Evolutionary conservation across 2,329 filamentous ascomycete genomes (phyloP).

Genomic region (Neopestalotiopsis sp.): DNA sequence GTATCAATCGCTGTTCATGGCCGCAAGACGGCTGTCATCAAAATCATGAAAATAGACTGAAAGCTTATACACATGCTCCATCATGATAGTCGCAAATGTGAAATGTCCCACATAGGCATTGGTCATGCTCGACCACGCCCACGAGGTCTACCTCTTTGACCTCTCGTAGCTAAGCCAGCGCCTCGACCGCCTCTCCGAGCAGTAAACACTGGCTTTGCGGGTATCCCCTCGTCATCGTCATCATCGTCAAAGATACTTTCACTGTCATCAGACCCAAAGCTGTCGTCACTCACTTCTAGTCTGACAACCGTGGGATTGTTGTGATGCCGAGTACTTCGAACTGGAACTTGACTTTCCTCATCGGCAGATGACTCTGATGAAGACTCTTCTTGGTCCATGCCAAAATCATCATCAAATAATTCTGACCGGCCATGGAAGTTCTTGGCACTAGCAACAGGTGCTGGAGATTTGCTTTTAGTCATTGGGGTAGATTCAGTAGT

Average conservation of each 20-base stretch:
- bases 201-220: constrained; percentile 13
- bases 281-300: constrained; percentile 30
- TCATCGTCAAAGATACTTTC: constrained; percentile 25
- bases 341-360: not conserved
- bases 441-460: not conserved
- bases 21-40: not conserved
- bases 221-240: constrained; percentile 23
- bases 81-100: not conserved
- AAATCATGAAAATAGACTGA: not conserved
- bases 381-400: not conserved
- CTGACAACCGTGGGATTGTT: constrained; percentile 38
- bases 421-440: not conserved
- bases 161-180: constrained; percentile 4
- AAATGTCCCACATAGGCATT: not conserved
- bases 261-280: constrained; percentile 15
- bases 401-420: constrained; percentile 8
- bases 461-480: not conserved
- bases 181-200: constrained; percentile 22
- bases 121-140: not conserved
- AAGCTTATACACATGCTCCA: not conserved
- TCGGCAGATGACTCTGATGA: not conserved
- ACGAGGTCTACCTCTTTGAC: not conserved
- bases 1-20: not conserved
- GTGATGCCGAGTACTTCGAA: not conserved
- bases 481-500: constrained; percentile 29